Conservation (phyloP, 2,329 filamentous ascomycete genomes). For the Graphilbum sp. region DNA sequence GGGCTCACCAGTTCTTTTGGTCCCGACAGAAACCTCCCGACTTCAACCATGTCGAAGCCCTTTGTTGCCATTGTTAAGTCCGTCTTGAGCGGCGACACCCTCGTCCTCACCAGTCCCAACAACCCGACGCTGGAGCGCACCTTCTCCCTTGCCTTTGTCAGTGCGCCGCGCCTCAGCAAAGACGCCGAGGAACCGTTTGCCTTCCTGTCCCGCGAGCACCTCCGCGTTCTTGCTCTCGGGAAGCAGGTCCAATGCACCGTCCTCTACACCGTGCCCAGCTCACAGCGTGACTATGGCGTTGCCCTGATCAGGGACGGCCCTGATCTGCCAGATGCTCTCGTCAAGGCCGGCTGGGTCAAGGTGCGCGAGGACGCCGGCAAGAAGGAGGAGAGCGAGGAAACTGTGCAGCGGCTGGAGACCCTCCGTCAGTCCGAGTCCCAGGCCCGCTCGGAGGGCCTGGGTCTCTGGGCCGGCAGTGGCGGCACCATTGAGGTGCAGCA, state of each 20-base stretch:
- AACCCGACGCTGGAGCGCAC: conserved; percentile 72
- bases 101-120: conserved; percentile 66
- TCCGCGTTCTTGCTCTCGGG: conserved; percentile 70
- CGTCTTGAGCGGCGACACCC: conserved; percentile 82
- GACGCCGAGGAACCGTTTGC: conserved; percentile 87
- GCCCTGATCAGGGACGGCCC: conserved; percentile 62
- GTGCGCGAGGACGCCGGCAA: conserved; percentile 86
- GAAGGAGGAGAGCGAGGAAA: conserved; percentile 73
- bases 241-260: conserved; percentile 75
- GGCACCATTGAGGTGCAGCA: conserved; percentile 62
- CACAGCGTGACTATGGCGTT: conserved; percentile 75
- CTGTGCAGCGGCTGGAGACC: conserved; percentile 54
- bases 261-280: conserved; percentile 73
- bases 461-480: conserved; percentile 56
- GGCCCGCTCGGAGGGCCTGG: conserved; percentile 64
- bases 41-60: conserved; percentile 32
- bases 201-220: conserved; percentile 87
- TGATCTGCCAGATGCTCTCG: conserved; percentile 62
- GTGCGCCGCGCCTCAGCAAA: conserved; percentile 68
- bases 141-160: conserved; percentile 83
- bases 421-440: conserved; percentile 62
- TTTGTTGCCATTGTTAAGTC: conserved; percentile 73
- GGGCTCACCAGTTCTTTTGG: too few species aligned
- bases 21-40: too few species aligned
- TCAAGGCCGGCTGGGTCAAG: conserved; percentile 84